A percentile compares a stretch with the other conserved stretches of the same genome.
These are phyloP conservation scores for Barnettozyma sucrosica DNA, from an alignment of 805 yeast genomes.

Conservation along the genomic window DNA sequence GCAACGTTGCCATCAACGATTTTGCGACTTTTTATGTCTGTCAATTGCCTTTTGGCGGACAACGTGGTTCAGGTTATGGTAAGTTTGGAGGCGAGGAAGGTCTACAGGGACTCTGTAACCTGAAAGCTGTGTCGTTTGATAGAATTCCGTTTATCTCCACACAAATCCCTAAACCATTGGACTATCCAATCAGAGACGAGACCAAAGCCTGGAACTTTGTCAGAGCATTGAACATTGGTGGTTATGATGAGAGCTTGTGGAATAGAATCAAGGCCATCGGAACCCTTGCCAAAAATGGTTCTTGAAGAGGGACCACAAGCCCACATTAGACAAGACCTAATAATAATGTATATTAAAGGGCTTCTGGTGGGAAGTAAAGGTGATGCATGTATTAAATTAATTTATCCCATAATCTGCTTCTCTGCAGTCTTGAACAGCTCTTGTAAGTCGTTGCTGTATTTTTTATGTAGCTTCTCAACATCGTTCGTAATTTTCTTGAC, in stretches of 20 bases:
- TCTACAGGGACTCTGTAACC: slow-evolving; percentile 77
- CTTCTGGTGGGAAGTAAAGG: not conserved
- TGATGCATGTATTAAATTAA: not conserved
- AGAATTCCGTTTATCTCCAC: slow-evolving; percentile 73
- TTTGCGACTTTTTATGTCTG: slow-evolving; percentile 95
- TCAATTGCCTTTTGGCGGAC: slow-evolving; percentile 96
- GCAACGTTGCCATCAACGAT: slow-evolving; percentile 95
- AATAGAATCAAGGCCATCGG: slow-evolving; percentile 51
- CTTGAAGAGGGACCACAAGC: slow-evolving; percentile 12
- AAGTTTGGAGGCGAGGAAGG: slow-evolving; percentile 99
- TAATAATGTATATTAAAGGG: not conserved
- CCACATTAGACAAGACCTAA: no score
- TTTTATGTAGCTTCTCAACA: slow-evolving; percentile 66
- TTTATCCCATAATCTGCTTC: slow-evolving; percentile 31
- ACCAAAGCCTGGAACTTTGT: slow-evolving; percentile 88
- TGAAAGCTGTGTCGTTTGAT: slow-evolving; percentile 85
- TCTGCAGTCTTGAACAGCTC: slow-evolving; percentile 54
- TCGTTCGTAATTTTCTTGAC: slow-evolving; percentile 51
- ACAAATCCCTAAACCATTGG: slow-evolving; percentile 80
- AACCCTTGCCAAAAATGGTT: slow-evolving; percentile 45
- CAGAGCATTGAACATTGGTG: slow-evolving; percentile 71
- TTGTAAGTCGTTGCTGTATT: slow-evolving; percentile 50
- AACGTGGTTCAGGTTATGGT: slow-evolving; percentile 90
- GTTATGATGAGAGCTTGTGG: slow-evolving; percentile 76
- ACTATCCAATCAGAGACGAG: slow-evolving; percentile 82